Evolutionary conservation across 2,329 filamentous ascomycete species (phyloP).

Genomic region (Didymella keratinophila): DNA sequence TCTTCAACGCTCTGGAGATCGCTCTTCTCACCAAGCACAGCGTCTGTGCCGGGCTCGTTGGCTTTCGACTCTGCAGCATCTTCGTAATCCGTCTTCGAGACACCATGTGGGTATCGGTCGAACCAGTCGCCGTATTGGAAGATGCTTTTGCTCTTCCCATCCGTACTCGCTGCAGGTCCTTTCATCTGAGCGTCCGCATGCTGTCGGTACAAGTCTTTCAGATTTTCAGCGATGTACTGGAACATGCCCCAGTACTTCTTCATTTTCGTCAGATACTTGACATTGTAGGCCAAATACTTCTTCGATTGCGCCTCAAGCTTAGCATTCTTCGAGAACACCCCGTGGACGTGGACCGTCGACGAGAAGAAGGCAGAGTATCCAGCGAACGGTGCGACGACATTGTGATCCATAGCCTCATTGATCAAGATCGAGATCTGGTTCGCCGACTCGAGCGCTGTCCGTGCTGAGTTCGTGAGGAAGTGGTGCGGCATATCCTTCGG

Average conservation of each 20-base stretch:
- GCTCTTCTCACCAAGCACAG: conserved; percentile 84
- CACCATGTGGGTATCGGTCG: conserved; percentile 89
- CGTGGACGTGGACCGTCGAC: conserved; percentile 92
- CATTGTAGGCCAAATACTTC: conserved; percentile 83
- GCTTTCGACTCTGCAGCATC: conserved; percentile 73
- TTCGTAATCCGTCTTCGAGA: conserved; percentile 83
- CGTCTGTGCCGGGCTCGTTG: conserved; percentile 84
- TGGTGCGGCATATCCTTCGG: conserved; percentile 76
- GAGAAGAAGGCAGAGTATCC: conserved; percentile 95
- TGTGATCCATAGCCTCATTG: conserved; percentile 78
- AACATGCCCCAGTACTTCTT: conserved; percentile 99
- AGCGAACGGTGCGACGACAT: conserved; percentile 88
- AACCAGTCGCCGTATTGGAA: conserved; percentile 99
- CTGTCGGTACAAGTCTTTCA: conserved; percentile 85
- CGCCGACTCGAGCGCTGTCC: conserved; percentile 81
- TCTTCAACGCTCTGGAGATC: conserved; percentile 95
- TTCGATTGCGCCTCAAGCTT: conserved; percentile 79
- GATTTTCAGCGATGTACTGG: conserved; percentile 91
- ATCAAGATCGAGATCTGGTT: conserved; percentile 86
- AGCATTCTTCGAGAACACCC: conserved; percentile 85
- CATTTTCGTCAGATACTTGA: conserved; percentile 91
- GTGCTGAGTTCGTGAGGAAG: conserved; percentile 78
- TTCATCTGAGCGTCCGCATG: conserved; percentile 82
- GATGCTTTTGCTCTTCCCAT: conserved; percentile 60
- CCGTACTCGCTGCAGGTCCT: conserved; percentile 59